A percentile compares a stretch with the other conserved stretches of the same genome.
phyloP scores from a whole-genome alignment of 2,329 filamentous ascomycete genomes.

The Fusarium sp. region DNA sequence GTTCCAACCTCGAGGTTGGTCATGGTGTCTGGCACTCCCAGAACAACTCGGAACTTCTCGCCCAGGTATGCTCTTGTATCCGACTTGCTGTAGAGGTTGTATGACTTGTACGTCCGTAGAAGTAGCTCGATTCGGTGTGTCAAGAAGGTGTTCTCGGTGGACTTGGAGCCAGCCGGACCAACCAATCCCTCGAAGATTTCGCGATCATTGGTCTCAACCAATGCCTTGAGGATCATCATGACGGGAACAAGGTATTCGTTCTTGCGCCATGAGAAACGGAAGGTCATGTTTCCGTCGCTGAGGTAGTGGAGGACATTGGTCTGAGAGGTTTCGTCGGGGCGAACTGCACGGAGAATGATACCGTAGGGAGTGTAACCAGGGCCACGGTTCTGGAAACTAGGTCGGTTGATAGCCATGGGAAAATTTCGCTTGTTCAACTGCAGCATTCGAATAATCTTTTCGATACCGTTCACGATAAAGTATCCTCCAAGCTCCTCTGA shows the following conservation, averaged over 20 bases:
- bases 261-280: conserved; percentile 98
- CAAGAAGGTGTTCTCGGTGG: conserved; percentile 87
- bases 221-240: conserved; percentile 95
- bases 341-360: conserved; percentile 89
- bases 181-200: conserved; percentile 97
- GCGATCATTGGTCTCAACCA: conserved; percentile 94
- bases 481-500: conserved; percentile 96
- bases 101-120: conserved; percentile 91
- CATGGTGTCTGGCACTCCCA: conserved; percentile 85
- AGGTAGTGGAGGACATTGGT: conserved; percentile 98
- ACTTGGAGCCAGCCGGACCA: conserved; percentile 78
- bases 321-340: conserved; percentile 97
- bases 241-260: conserved; percentile 95
- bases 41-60: conserved; percentile 87
- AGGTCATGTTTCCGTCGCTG: conserved; percentile 93
- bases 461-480: conserved; percentile 97
- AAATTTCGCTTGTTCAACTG: conserved; percentile 92
- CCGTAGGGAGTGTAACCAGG: conserved; percentile 88
- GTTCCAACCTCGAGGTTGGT: conserved; percentile 89
- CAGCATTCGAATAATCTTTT: conserved; percentile 94
- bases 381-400: conserved; percentile 89
- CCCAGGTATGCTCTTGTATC: conserved; percentile 89
- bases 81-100: conserved; percentile 81
- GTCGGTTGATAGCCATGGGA: conserved; percentile 91
- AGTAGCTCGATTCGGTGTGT: conserved; percentile 94